Conservation (phyloP, 2,329 filamentous ascomycete genomes). For the Fusarium heterosporum region DNA sequence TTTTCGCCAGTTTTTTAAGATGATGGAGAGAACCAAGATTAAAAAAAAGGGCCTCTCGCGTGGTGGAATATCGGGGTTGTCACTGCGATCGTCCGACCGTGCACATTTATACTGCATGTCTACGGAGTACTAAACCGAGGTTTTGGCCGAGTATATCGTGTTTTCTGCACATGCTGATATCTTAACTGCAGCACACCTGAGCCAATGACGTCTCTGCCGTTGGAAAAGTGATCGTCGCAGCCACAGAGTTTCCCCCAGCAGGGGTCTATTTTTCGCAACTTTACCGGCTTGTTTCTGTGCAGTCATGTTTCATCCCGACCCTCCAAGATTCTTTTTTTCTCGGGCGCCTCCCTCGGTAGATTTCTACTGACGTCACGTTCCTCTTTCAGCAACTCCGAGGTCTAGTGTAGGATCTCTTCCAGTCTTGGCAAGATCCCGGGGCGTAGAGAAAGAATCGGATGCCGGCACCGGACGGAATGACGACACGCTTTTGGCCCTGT, state of each 20-base stretch:
- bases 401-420: conserved; percentile 7
- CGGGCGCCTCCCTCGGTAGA: conserved; percentile 11
- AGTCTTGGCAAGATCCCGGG: conserved; percentile 43
- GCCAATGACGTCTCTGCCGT: conserved; percentile 31
- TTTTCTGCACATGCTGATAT: not conserved
- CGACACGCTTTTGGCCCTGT: conserved; percentile 28
- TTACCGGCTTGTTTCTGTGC: not conserved
- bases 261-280: not conserved
- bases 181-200: not conserved
- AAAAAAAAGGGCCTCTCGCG: not conserved
- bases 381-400: conserved; percentile 40
- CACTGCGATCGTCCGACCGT: conserved; percentile 25
- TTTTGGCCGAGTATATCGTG: not conserved
- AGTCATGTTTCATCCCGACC: conserved; percentile 18
- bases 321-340: not conserved
- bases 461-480: conserved; percentile 40
- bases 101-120: not conserved
- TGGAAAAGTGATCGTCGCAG: conserved; percentile 13
- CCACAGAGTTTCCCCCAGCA: not conserved
- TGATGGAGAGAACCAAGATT: not conserved
- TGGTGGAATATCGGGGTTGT: not conserved
- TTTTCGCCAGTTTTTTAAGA: conserved; percentile 15
- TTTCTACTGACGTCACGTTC: conserved; percentile 33
- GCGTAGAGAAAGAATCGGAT: conserved; percentile 22
- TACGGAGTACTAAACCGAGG: not conserved